Base-by-base conservation (phyloP, 257 asterid genomes). In the Handroanthus guayacan region DNA sequence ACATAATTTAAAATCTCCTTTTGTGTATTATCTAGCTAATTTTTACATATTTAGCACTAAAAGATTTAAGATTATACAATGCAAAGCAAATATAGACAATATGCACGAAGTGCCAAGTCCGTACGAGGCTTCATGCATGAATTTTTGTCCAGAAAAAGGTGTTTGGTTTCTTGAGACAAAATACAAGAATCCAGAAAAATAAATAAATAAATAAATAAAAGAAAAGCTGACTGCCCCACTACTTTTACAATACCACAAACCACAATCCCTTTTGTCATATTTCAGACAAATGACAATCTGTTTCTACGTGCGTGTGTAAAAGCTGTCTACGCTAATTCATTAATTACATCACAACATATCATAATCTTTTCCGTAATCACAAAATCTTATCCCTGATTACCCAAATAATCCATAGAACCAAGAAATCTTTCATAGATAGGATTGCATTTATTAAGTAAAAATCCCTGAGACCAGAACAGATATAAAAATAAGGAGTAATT, bases 351-450 rank as follows among this genome's bases (percentile, higher is more conserved):
- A n/a, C 17, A 14, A 7, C 67, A 45, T 10, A 61, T 39, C 55
- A 74, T 47, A 73, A 69, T 67, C 41, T n/a, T n/a, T 39, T 77
- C 44, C 55, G 48, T 74, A 71, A 74, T 78, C 56, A 74, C 58
- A 70, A 67, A 67, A 78, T 78, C 66, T 31, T 69, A 73, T 76
- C 48, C 71, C 67, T 70, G 67, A 75, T 63, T 12, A 60, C 60
- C 60, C 62, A 69, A 56, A 18, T 25, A 25, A 25, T 25, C 31
- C 37, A 38, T 54, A 11, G 31, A 17, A 47, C 5, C n/a, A 4
- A 4, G 1, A 52, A 17, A 14, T 58, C 13, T 52, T 52, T 38
- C 39, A 14, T 25, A 54, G 66, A 79, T 71, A 2, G 62, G 14
- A 3, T 18, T 4, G 63, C 67, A 54, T 73, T 79, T n/a, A 79